Percentiles rank a stretch among this genome's conserved stretches.
Conservation (phyloP, 129 eudicot species). For the Dittrichia graveolens region DNA sequence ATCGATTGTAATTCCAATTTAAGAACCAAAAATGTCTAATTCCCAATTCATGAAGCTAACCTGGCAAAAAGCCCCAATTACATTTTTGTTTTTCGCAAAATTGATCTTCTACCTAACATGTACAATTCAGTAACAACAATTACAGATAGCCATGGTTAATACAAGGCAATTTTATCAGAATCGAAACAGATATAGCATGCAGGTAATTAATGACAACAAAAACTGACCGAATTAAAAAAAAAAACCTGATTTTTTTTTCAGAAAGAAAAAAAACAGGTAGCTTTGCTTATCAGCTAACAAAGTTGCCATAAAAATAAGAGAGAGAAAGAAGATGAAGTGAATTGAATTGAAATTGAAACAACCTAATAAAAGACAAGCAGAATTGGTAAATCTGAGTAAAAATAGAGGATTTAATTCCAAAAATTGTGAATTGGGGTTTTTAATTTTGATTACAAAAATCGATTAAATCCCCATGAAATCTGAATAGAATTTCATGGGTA, state of each 20-base stretch:
- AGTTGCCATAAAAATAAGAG: conserved; percentile 15
- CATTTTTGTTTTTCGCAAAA: background rate
- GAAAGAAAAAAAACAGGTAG: conserved; percentile 2
- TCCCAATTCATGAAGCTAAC: no score
- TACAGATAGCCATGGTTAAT: background rate
- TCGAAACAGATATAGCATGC: conserved; percentile 17
- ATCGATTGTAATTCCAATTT: no score
- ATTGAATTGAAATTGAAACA: no score
- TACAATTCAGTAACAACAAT: conserved; percentile 16
- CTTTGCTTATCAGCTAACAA: conserved; percentile 33
- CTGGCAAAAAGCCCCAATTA: no score
- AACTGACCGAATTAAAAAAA: conserved; percentile 11
- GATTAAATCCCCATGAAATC: conserved; percentile 28
- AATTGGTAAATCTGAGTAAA: conserved; percentile 12
- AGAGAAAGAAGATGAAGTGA: background rate
- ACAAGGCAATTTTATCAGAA: conserved; percentile 7
- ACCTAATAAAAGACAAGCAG: conserved; percentile 16
- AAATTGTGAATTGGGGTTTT: background rate
- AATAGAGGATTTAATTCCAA: conserved; percentile 12
- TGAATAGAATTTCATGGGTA: conserved; percentile 14
- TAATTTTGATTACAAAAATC: conserved; percentile 6
- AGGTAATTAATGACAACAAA: conserved; percentile 24
- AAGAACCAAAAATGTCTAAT: no score
- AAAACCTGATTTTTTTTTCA: background rate
- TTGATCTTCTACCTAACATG: conserved; percentile 4